These are phyloP conservation scores for Aspergillus egyptiacus DNA, from an alignment of 495 filamentous ascomycete species.

Conservation along the genomic window DNA sequence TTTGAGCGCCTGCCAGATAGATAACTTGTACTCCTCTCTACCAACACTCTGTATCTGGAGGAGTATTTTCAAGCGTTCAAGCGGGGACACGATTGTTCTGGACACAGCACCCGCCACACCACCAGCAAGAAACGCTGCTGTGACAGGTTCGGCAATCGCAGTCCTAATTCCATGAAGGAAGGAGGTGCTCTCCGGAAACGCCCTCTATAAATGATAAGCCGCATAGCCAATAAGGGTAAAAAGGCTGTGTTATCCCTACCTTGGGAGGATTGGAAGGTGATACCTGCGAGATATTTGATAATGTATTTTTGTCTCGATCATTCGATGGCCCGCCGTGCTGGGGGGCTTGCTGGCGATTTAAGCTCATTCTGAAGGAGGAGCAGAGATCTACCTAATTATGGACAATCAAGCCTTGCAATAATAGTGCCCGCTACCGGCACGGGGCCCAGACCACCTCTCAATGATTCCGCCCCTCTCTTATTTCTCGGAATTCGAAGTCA, in stretches of 20 bases:
- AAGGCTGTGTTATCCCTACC: slow-evolving; percentile 19
- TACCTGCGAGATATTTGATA: slow-evolving; percentile 25
- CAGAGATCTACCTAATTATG: neutral
- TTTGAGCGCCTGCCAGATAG: slow-evolving; percentile 75
- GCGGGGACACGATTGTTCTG: slow-evolving; percentile 88
- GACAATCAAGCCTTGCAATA: neutral
- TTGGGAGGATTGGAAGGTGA: slow-evolving; percentile 19
- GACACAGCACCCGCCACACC: slow-evolving; percentile 96
- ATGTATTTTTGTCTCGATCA: slow-evolving; percentile 11
- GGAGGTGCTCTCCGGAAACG: slow-evolving; percentile 9
- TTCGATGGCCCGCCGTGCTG: slow-evolving; percentile 22
- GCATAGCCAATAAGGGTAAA: neutral
- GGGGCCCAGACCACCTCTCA: neutral
- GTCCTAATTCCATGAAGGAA: slow-evolving; percentile 18
- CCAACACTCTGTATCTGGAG: slow-evolving; percentile 90
- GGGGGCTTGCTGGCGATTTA: slow-evolving; percentile 31
- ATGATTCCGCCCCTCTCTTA: neutral
- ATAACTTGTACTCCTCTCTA: slow-evolving; percentile 85
- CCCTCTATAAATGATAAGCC: slow-evolving; percentile 14
- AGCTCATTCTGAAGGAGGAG: slow-evolving; percentile 30
- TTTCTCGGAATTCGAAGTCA: neutral
- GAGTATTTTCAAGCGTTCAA: slow-evolving; percentile 95
- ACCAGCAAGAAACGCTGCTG: slow-evolving; percentile 91
- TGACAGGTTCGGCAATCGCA: slow-evolving; percentile 58
- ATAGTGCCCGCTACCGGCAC: neutral